Base-by-base conservation (phyloP, 2,329 filamentous ascomycete genomes). In the Curvularia lunata region DNA sequence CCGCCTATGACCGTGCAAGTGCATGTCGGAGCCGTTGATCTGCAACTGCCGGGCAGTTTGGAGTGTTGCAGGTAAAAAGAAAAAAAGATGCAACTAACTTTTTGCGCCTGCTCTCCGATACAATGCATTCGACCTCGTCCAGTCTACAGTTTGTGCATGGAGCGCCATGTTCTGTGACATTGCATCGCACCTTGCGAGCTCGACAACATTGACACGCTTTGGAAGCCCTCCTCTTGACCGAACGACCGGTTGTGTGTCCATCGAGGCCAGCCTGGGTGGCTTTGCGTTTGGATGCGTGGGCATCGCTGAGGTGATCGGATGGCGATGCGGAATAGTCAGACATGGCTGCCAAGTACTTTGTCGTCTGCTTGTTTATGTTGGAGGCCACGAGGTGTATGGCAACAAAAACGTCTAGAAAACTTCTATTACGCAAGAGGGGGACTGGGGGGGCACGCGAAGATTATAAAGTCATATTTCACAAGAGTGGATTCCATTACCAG, bases 171-270 rank as follows among this genome's bases (percentile, higher is more conserved):
- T 96, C 92, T 58, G 95, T 92, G 55, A 97, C 92, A 80, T 97
- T 93, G 81, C 93, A 97, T 56, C 93, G 87, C 41, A 97, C 93
- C 77, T 97, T 97, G 73, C 93, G 88, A 56, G 90, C 88, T 69
- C 93, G 86, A 78, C 93, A 97, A 68, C 90, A 92, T 62, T 92
- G 91, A 76, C 93, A 97, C 18, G 93, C 93, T 68, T 94, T 91
- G 9, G 92, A 92, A n/a, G 93, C 92, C 72, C 93, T 86, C 71
- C 92, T 85, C 79, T 97, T 97, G 52, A 88, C 86, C 52, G 85
- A 85, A 81, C 71, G 82, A 58, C 79, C 77, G 56, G 73, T 75
- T 58, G 77, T 75, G 67, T 78, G 76, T 61, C 79, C 79, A 52
- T 83, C 79, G 43, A 88, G 75, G 27, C 84, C 84, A 25, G 85